Base-by-base conservation (phyloP, 106 monocot genomes). In the Hemerocallis citrina region DNA sequence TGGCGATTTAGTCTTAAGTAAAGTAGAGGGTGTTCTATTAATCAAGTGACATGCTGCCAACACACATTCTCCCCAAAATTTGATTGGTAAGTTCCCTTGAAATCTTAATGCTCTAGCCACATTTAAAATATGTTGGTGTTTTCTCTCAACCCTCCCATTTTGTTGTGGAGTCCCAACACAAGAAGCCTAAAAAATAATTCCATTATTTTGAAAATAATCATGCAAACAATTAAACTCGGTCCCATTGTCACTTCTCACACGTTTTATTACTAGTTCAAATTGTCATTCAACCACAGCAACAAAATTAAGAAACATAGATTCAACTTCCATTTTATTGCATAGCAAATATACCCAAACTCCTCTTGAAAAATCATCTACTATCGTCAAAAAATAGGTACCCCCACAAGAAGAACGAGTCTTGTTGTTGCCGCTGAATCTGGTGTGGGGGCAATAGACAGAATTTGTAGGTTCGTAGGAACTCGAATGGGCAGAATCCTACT, bases 321-420 rank as follows among this genome's bases (percentile, higher is more conserved):
- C 25, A 28, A 55, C 30, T 27, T 23, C 54, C 3, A 28, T 27
- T 55, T 55, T 55, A 27, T 55, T 23, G 25, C 25, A 27, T 28
- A 55, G 21, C 16, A 55, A 55, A 55, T 55, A 55, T 17, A 55
- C 25, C 54, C 27, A 55, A 55, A 23, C 25, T 27, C 25, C 21
- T 28, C 54, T 55, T 27, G 54, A 55, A 1, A 55, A 55, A 28
- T 55, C 54, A 55, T 55, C 30, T 3, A 55, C 54, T 27, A 55
- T 55, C 11, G 54, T 27, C 25, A 55, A 27, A 55, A 23, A 55
- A 55, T 55, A 55, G 4, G 3, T 23, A 28, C 27, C 21, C 8
- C 54, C 54, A 28, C 54, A 55, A 0, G 25, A 28, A 55, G 54
- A 55, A 8, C 17, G 30, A 55, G 30, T 55, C 50, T 50, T 50